Evolutionary conservation across 1,139 yeast genomes (phyloP).

Genomic region (Scheffersomyces lignicola): DNA sequence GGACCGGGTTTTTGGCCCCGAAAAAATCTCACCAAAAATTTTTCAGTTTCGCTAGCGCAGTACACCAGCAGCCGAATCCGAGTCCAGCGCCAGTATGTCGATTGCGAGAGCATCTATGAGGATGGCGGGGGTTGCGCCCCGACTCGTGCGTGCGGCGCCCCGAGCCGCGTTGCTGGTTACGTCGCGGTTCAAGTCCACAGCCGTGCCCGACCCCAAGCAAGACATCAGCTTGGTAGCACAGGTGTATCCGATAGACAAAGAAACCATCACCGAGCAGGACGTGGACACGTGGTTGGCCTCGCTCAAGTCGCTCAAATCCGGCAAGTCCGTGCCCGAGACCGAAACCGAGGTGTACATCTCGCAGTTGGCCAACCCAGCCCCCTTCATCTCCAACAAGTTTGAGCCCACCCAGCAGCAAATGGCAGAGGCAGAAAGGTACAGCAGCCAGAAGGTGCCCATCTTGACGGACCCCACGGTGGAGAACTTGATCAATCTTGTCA

Average conservation of each 20-base stretch:
- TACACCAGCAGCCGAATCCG: no score
- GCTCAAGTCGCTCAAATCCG: conserved; percentile 53
- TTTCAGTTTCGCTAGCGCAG: conserved; percentile 2
- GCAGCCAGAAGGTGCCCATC: conserved; percentile 58
- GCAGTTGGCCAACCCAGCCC: conserved; percentile 36
- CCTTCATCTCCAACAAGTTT: conserved; percentile 39
- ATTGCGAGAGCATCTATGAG: conserved; percentile 1
- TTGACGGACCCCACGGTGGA: conserved; percentile 69
- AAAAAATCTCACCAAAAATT: conserved; percentile 1
- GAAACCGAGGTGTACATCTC: conserved; percentile 47
- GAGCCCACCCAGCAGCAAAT: conserved; percentile 63
- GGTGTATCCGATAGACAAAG: conserved; percentile 41
- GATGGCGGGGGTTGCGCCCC: neutral
- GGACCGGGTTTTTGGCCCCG: neutral
- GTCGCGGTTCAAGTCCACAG: conserved; percentile 4
- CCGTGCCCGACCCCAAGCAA: neutral
- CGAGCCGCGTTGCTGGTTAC: neutral
- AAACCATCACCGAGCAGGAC: conserved; percentile 49
- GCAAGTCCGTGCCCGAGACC: conserved; percentile 31
- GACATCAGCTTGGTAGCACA: conserved; percentile 31
- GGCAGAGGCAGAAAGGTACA: conserved; percentile 50
- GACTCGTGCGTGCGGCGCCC: neutral
- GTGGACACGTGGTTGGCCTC: conserved; percentile 70
- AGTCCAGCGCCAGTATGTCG: conserved; percentile 1
- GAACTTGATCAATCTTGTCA: conserved; percentile 79